phyloP scores from a whole-genome alignment of 192 early-diverging fungal species.

The Backusella tuberculispora region DNA sequence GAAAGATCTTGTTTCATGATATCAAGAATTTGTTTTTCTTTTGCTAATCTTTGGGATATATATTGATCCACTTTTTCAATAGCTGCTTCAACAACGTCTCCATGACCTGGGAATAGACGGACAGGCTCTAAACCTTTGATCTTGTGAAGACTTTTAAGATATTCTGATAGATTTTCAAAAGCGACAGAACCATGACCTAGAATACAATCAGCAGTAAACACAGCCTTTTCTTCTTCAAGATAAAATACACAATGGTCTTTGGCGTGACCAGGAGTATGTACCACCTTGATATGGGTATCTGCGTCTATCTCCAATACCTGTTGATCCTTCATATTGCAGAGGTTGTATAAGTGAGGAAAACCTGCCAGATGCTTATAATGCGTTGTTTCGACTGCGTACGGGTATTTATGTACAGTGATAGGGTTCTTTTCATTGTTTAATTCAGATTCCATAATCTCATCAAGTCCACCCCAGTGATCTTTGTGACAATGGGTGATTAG shows the following conservation, averaged over 20 bases:
- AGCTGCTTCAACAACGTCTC: slow-evolving; percentile 71
- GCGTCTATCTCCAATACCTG: slow-evolving; percentile 64
- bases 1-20: slow-evolving; percentile 17
- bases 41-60: slow-evolving; percentile 68
- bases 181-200: slow-evolving; percentile 83
- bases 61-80: slow-evolving; percentile 69
- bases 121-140: slow-evolving; percentile 49
- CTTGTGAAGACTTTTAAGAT: slow-evolving; percentile 66
- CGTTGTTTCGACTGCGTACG: background rate
- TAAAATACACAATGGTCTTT: slow-evolving; percentile 78
- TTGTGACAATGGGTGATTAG: slow-evolving; percentile 83
- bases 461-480: slow-evolving; percentile 52
- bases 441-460: slow-evolving; percentile 40
- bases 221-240: slow-evolving; percentile 62
- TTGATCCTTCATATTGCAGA: slow-evolving; percentile 51
- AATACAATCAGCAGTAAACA: slow-evolving; percentile 84
- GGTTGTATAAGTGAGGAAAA: slow-evolving; percentile 19
- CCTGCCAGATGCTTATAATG: slow-evolving; percentile 21
- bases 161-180: slow-evolving; percentile 71
- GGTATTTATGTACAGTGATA: slow-evolving; percentile 29
- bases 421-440: slow-evolving; percentile 14
- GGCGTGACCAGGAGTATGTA: slow-evolving; percentile 83
- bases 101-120: slow-evolving; percentile 70
- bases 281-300: slow-evolving; percentile 59
- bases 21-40: slow-evolving; percentile 74